Percentiles rank a stretch among this genome's conserved stretches.
Conservation (phyloP, 108 stramenopile species). For the Seminavis robusta region DNA sequence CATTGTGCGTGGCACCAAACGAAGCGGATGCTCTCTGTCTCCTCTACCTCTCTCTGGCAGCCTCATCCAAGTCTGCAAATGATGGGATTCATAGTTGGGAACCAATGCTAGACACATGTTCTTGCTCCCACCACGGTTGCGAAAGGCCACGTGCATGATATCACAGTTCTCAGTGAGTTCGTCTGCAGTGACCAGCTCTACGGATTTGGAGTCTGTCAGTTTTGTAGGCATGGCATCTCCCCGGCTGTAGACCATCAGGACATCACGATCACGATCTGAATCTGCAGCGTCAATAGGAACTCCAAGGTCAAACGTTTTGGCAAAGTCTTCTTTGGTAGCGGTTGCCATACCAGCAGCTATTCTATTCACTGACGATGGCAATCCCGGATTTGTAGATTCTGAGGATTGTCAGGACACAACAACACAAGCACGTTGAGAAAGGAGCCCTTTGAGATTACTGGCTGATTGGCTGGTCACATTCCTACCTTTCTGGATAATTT, state of each 20-base stretch:
- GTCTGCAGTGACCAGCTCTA: constrained; percentile 2
- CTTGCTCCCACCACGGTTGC: constrained; percentile 2
- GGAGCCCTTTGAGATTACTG: no score
- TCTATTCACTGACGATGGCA: no score
- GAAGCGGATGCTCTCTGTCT: constrained; percentile 29
- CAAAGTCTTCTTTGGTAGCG: constrained; percentile 46
- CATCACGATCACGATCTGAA: background rate
- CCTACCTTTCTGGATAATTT: no score
- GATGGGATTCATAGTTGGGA: constrained; percentile 57
- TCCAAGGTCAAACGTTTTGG: constrained; percentile 52
- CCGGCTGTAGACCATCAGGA: constrained; percentile 3
- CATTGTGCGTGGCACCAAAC: constrained; percentile 49
- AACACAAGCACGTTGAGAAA: no score
- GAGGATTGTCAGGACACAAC: no score
- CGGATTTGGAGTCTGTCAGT: background rate
- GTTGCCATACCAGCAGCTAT: background rate
- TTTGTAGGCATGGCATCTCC: constrained; percentile 1
- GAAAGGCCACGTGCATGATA: constrained; percentile 46
- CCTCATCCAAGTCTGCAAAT: constrained; percentile 64
- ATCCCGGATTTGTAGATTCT: no score
- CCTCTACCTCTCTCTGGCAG: constrained; percentile 6
- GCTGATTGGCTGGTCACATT: no score
- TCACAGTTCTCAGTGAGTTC: constrained; percentile 66
- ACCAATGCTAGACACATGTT: constrained; percentile 59
- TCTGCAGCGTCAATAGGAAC: constrained; percentile 42